Evolutionary conservation across 2,329 filamentous ascomycete genomes (phyloP), one percentile per base, ranked within the genome.

Genomic region (Orbilia blumenaviensis): DNA sequence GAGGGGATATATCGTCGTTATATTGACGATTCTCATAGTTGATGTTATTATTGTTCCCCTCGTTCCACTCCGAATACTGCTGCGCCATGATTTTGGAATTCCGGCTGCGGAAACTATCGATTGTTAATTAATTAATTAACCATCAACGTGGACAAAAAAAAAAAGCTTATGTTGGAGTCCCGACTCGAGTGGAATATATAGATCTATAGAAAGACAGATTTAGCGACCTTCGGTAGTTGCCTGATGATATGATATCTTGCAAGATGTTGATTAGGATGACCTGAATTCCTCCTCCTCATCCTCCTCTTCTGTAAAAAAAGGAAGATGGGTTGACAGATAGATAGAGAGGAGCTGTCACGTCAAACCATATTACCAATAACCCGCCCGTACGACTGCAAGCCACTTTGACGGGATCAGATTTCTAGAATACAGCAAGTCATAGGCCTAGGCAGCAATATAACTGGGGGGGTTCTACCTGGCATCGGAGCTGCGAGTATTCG

Each of bases 111-210:
- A 36, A 27, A 10, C n/a, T 23, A 46, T 54, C 41, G 29, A 50
- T 16, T 25, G 34, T 58, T 34, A n/a, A n/a, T n/a, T n/a, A n/a
- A n/a, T n/a, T n/a, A n/a, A 6, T 34, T 50, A 38, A 64, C 32
- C 12, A 25, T 56, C 64, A 76, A 76, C 72, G 72, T 76, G 72
- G 64, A 76, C 60, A 76, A 67, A 34, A 46, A 76, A 76, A 67
- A 34, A 46, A 76, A 76, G 64, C 41, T 76, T 64, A 69, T 66
- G 64, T 60, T 16, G 58, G 36, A 50, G 48, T 69, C 69, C 64
- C 58, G 72, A 76, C 32, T 54, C 38, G 46, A 25, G 32, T 50
- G 5, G 36, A 67, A 64, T 76, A 76, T 69, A 76, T 69, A 75
- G 27, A n/a, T n/a, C n/a, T n/a, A n/a, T n/a, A n/a, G n/a, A n/a